phyloP scores from a whole-genome alignment of 441 rosid genomes.

The Erysimum cheiri region DNA sequence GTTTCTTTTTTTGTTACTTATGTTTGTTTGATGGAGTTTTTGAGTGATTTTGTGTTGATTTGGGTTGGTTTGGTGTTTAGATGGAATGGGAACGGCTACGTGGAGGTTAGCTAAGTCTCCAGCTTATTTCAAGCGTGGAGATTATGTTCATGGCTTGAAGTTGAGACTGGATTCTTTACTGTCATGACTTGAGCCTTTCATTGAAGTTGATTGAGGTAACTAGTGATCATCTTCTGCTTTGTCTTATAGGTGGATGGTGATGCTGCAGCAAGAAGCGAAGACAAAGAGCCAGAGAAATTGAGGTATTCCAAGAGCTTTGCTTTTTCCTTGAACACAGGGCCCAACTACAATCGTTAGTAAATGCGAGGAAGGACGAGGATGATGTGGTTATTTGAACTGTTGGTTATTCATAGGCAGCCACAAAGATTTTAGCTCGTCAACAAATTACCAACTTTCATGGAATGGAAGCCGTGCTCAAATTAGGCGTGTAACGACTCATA shows the following conservation, averaged over 20 bases:
- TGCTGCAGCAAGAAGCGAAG: constrained; percentile 31
- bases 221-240: constrained; percentile 27
- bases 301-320: too few relatives aligned
- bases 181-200: constrained; percentile 2
- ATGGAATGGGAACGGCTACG: constrained; percentile 98
- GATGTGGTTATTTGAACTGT: too few relatives aligned
- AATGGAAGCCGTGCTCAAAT: too few relatives aligned
- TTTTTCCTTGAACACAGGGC: too few relatives aligned
- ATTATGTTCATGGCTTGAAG: constrained; percentile 96
- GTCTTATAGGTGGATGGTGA: constrained; percentile 89
- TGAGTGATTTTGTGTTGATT: background rate
- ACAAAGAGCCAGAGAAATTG: too few relatives aligned
- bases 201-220: constrained; percentile 12
- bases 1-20: too few relatives aligned
- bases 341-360: too few relatives aligned
- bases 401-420: too few relatives aligned
- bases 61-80: constrained; percentile 47
- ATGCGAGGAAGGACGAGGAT: too few relatives aligned
- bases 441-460: too few relatives aligned
- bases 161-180: constrained; percentile 46
- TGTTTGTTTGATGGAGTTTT: background rate
- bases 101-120: constrained; percentile 98
- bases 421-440: too few relatives aligned
- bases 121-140: constrained; percentile 93
- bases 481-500: too few relatives aligned